Evolutionary conservation across 148 eudicot genomes (phyloP), one percentile per base, ranked within the genome.

Genomic region (Limonium bicolor): DNA sequence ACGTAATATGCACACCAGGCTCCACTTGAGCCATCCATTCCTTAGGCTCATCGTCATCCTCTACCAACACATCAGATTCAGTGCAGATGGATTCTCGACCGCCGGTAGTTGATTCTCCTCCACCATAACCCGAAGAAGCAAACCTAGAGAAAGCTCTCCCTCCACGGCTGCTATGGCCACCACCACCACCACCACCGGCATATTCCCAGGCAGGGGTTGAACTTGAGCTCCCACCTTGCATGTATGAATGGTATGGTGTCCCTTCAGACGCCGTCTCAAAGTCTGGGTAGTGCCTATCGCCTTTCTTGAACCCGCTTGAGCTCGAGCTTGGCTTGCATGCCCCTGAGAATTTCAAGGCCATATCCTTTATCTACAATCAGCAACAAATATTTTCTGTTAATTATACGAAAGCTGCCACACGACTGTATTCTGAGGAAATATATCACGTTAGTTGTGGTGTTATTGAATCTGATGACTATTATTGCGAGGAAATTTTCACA

Each of bases 21-120:
- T 92, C 99, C 23, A 92, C 99, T 51, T 85, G 95, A 18, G 99
- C 99, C 74, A 69, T 81, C 99, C 99, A 92, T 43, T 92, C 99
- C 60, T 85, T 85, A 1, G 94, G 78, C 58, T 73, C 85, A 37
- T 76, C 99, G 26, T 78, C 82, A 48, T 92, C 78, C 33, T 73
- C 52, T 37, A 80, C 78, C 41, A 81, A 52, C 48, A 72, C 87
- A 51, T 28, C 7, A 29, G 74, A 52, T 4, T 47, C 70, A 16
- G 77, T 73, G 2, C 77, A 70, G 58, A 68, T 39, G 35, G 78
- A 69, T 20, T 62, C 82, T 46, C 48, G 55, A 22, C 65, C 70
- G 23, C 67, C 62, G 15, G 72, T 68, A 15, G 77, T 66, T 36
- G 48, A 56, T 22, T 70, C 77, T 7, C 70, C 69, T 14, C 43